Percentiles rank a stretch among this genome's conserved stretches.
These are phyloP conservation scores for Aegilops bicornis DNA, from an alignment of 176 grass and related monocot genomes.

Conservation along the genomic window DNA sequence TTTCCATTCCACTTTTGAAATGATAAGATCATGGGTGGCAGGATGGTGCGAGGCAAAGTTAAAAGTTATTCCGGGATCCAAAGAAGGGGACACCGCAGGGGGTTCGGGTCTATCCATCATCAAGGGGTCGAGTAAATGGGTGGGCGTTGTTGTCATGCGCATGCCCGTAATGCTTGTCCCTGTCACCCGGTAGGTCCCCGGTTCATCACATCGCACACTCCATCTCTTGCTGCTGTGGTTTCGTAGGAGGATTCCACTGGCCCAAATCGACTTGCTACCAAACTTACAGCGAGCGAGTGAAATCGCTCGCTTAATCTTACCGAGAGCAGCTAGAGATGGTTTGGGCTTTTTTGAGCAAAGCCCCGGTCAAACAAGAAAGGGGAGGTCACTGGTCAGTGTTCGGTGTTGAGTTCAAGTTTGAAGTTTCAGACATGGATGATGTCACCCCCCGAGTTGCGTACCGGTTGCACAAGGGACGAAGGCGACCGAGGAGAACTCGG, in stretches of 20 bases:
- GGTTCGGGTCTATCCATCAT: background rate
- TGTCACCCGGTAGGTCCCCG: slow-evolving; percentile 11
- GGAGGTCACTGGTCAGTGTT: background rate
- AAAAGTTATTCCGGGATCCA: background rate
- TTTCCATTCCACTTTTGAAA: too few species aligned
- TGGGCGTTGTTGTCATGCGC: slow-evolving; percentile 26
- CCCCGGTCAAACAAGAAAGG: background rate
- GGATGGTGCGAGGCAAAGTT: background rate
- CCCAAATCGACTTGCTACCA: background rate
- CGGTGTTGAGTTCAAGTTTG: background rate
- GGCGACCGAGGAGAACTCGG: background rate
- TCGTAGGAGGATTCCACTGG: slow-evolving; percentile 18
- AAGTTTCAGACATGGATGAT: background rate
- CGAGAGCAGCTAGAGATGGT: background rate
- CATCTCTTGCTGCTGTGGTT: background rate
- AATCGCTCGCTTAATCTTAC: background rate
- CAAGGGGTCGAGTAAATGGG: slow-evolving; percentile 23
- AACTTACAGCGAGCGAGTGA: background rate
- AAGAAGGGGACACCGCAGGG: background rate
- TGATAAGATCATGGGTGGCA: too few species aligned
- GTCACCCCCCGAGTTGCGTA: background rate
- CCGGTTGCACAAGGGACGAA: background rate
- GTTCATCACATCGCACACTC: background rate
- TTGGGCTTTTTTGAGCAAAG: background rate
- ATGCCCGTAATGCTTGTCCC: slow-evolving; percentile 41